These are phyloP conservation scores for Cryptosporidium canis DNA, from an alignment of 169 alveolate genomes.

Conservation along the genomic window DNA sequence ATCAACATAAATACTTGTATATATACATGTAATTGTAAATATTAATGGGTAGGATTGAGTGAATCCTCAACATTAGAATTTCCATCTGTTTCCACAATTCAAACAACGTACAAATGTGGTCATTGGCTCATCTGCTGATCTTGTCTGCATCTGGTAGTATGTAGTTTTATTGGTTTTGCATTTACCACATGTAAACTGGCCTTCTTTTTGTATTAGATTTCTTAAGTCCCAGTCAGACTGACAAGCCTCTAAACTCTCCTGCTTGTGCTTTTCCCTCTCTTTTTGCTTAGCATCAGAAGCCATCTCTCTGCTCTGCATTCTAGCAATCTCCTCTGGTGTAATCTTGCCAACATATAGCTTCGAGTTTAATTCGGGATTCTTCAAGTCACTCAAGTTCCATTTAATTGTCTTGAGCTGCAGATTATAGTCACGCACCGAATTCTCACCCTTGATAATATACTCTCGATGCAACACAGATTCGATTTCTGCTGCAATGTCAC, in stretches of 20 bases:
- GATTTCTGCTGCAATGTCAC: conserved; percentile 80
- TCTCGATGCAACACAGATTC: conserved; percentile 79
- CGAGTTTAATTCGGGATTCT: conserved; percentile 88
- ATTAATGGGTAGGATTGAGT: background rate
- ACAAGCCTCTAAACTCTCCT: conserved; percentile 88
- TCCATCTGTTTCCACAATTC: conserved; percentile 94
- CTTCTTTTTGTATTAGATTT: conserved; percentile 82
- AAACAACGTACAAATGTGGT: conserved; percentile 95
- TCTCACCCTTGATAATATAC: conserved; percentile 73
- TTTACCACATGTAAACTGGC: conserved; percentile 94
- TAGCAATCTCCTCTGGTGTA: conserved; percentile 83
- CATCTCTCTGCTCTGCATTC: conserved; percentile 93
- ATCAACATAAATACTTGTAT: too few relatives aligned
- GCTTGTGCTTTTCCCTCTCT: conserved; percentile 82
- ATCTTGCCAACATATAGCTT: conserved; percentile 86
- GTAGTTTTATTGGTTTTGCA: conserved; percentile 91
- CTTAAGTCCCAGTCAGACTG: conserved; percentile 95
- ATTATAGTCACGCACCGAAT: conserved; percentile 81
- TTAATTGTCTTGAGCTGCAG: conserved; percentile 87
- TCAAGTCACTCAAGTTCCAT: conserved; percentile 89
- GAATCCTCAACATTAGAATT: conserved; percentile 79
- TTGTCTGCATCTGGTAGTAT: conserved; percentile 93
- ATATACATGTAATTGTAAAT: background rate
- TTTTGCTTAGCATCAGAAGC: conserved; percentile 90
- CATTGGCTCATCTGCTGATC: conserved; percentile 99